Evolutionary conservation across 108 stramenopile species (phyloP).

Genomic region (Fistulifera pelliculosa): DNA sequence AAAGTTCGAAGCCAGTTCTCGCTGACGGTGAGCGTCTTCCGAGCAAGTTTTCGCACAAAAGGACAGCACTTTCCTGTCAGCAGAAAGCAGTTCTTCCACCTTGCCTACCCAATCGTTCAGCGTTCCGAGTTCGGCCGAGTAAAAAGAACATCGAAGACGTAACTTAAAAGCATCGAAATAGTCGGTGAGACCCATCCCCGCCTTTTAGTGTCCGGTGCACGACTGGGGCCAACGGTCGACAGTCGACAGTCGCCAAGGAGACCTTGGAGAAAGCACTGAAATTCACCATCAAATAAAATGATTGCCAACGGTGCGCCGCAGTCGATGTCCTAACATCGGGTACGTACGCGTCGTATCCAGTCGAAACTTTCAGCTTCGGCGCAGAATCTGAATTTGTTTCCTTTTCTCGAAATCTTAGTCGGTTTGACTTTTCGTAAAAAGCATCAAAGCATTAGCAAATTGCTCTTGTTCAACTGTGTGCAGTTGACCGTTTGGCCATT

Average conservation of each 20-base stretch:
- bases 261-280: conserved; percentile 76
- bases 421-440: conserved; percentile 96
- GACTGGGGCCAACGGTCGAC: not conserved
- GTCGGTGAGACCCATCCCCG: conserved; percentile 5
- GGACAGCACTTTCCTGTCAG: conserved; percentile 26
- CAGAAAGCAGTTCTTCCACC: conserved; percentile 37
- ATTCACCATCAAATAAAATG: conserved; percentile 84
- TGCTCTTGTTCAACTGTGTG: conserved; percentile 90
- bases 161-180: conserved; percentile 53
- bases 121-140: conserved; percentile 41
- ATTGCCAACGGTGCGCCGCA: conserved; percentile 68
- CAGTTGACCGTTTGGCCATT: conserved; percentile 83
- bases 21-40: conserved; percentile 39
- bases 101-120: conserved; percentile 50
- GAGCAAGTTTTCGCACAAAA: conserved; percentile 57
- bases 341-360: conserved; percentile 75
- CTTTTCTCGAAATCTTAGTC: conserved; percentile 29
- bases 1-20: conserved; percentile 78
- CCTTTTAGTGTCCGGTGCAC: conserved; percentile 10
- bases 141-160: conserved; percentile 74
- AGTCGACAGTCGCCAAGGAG: conserved; percentile 51
- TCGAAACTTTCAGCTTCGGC: conserved; percentile 18
- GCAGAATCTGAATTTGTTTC: conserved; percentile 2
- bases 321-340: conserved; percentile 59
- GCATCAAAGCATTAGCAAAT: conserved; percentile 93